Evolutionary conservation across 257 asterid species (phyloP).

Genomic region (Catharanthus roseus): DNA sequence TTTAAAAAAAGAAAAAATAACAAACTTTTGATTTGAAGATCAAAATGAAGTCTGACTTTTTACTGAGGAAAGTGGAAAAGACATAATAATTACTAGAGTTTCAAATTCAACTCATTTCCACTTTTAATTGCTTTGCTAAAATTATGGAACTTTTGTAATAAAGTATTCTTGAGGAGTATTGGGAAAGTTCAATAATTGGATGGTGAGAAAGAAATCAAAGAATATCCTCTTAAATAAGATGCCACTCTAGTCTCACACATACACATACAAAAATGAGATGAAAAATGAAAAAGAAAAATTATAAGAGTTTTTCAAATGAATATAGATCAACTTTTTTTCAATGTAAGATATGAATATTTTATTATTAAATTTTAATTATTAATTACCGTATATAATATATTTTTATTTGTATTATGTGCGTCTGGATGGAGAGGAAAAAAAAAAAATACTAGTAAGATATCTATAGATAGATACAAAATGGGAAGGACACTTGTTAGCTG

Average conservation of each 20-base stretch:
- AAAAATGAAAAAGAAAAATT: neutral
- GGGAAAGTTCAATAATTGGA: conserved; percentile 16
- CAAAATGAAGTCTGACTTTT: neutral
- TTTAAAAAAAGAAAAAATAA: no score
- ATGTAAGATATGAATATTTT: no score
- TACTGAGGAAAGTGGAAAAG: conserved; percentile 5
- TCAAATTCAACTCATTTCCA: conserved; percentile 23
- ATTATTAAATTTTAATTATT: no score
- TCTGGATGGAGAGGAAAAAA: no score
- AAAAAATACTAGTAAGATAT: no score
- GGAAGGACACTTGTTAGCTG: conserved; percentile 18
- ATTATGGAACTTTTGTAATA: conserved; percentile 15
- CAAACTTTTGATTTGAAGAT: neutral
- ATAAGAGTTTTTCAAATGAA: no score
- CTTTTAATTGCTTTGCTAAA: conserved; percentile 21
- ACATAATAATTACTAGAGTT: conserved; percentile 11
- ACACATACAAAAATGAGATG: neutral
- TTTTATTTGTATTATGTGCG: no score
- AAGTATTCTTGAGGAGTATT: neutral
- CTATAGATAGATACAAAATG: conserved; percentile 15
- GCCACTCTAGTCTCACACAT: conserved; percentile 22
- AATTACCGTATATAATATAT: no score
- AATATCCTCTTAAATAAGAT: conserved; percentile 22
- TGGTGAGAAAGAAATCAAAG: neutral
- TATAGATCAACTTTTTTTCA: no score